Conservation (phyloP, 768 basidiomycete species). For the Lactarius vividus region DNA sequence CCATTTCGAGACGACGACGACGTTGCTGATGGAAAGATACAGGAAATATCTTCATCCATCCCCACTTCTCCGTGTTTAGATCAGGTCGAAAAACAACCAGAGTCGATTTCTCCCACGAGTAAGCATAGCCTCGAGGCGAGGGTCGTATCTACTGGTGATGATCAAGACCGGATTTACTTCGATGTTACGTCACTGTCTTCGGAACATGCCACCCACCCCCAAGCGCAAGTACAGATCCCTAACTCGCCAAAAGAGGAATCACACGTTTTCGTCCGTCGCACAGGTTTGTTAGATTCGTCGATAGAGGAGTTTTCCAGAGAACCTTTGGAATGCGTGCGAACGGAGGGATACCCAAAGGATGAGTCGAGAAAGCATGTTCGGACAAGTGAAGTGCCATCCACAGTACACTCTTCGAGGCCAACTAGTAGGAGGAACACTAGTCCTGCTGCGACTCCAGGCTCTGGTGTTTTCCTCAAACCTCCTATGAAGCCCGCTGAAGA, state of each 20-base stretch:
- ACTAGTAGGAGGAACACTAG: neutral
- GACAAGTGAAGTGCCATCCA: neutral
- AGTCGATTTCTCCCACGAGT: neutral
- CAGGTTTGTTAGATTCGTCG: conserved; percentile 10
- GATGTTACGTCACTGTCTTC: neutral
- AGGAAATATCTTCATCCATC: neutral
- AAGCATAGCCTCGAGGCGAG: neutral
- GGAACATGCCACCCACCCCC: neutral
- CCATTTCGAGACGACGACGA: conserved; percentile 16
- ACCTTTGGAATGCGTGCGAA: neutral
- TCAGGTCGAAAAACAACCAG: neutral
- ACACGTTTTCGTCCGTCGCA: conserved; percentile 11
- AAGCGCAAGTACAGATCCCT: neutral
- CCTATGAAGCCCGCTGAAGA: neutral
- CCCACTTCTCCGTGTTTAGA: conserved; percentile 5
- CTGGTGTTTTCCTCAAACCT: neutral
- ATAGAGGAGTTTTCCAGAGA: neutral
- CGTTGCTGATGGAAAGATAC: neutral
- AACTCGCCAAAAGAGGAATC: conserved; percentile 1
- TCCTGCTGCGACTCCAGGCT: neutral
- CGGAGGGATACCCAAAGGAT: neutral
- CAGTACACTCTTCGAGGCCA: neutral
- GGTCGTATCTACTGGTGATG: neutral
- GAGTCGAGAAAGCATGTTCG: neutral
- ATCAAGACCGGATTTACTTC: neutral